Evolutionary conservation across 1,139 yeast genomes (phyloP), one percentile per base, ranked within the genome.

Genomic region (Sugiyamaella sp.): DNA sequence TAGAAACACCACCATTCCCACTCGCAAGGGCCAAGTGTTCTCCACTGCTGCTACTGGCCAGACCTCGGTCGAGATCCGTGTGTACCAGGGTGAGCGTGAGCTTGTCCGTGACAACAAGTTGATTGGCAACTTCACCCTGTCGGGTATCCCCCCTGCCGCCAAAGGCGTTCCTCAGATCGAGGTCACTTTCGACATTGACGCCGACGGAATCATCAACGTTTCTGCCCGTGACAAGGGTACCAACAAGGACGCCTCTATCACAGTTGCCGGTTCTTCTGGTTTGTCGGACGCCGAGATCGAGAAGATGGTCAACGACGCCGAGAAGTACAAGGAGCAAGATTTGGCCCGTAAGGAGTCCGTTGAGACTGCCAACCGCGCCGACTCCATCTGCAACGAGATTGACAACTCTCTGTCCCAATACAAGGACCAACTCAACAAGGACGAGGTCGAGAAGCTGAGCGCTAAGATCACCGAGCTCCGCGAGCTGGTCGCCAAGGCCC

Each of bases 81-180:
- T 93, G 56, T 93, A 89, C 97, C 98, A 93, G 81, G 99, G 99
- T 81, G 99, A 93, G 82, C 89, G 99, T 82, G 98, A 93, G 78
- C 85, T 93, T 71, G 96, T 95, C 69, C 87, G 96, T 79, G 98
- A 93, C 81, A 93, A 93, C 86, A 93, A 93, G 80, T 82, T 91
- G 75, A 91, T 93, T 74, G 99, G 99, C 76, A 91, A 93, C 87
- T 90, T 91, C 77, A 89, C 96, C 60, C 82, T 91, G 70, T 80
- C 93, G 65, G 98, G 97, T 74, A 91, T 91, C 54, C 98, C 98
- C 77, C 32, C 98, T 67, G 97, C 97, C 69, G 97, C 97, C 78
- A 91, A 90, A 85, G 99, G 99, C 81, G 97, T 91, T 66, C 98
- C 99, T 68, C 98, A 91, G 80, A 93, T 91, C 68, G 98, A 93